Conservation (phyloP, 352 stramenopile species). For the Globisporangium cystogenes region DNA sequence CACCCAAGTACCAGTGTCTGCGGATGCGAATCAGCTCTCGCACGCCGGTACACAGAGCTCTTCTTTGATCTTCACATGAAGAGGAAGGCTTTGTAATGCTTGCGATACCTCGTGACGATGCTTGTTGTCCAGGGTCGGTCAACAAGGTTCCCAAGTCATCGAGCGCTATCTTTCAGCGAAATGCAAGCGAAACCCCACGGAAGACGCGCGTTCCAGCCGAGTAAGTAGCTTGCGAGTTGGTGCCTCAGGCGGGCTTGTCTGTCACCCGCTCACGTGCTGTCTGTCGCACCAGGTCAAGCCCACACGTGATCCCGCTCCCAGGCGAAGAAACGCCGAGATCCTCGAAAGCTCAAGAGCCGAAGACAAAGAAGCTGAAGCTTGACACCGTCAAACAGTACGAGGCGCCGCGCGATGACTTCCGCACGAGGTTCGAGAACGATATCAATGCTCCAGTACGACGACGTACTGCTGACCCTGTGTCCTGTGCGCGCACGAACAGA, state of each 20-base stretch:
- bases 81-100: not conserved
- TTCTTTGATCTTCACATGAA: not conserved
- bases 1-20: not conserved
- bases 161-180: not conserved
- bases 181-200: not conserved
- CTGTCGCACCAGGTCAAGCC: not conserved
- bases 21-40: not conserved
- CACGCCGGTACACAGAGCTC: not conserved
- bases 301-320: slow-evolving; percentile 11
- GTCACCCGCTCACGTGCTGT: not conserved
- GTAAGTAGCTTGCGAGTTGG: not conserved
- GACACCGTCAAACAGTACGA: not conserved
- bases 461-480: not conserved
- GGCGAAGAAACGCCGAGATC: slow-evolving; percentile 1
- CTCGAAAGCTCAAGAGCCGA: slow-evolving; percentile 1
- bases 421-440: slow-evolving; percentile 1
- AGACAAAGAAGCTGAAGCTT: slow-evolving; percentile 5
- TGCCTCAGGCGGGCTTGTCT: not conserved
- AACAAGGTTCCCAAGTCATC: not conserved
- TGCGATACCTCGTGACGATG: slow-evolving; percentile 1
- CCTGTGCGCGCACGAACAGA: not conserved
- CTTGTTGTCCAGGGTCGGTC: not conserved
- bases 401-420: not conserved
- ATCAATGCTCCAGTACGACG: not conserved
- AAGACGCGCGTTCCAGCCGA: not conserved